A percentile compares a stretch with the other conserved stretches of the same genome.
These are phyloP conservation scores for Metschnikowia colocasiae DNA, from an alignment of 805 yeast genomes.

Conservation along the genomic window DNA sequence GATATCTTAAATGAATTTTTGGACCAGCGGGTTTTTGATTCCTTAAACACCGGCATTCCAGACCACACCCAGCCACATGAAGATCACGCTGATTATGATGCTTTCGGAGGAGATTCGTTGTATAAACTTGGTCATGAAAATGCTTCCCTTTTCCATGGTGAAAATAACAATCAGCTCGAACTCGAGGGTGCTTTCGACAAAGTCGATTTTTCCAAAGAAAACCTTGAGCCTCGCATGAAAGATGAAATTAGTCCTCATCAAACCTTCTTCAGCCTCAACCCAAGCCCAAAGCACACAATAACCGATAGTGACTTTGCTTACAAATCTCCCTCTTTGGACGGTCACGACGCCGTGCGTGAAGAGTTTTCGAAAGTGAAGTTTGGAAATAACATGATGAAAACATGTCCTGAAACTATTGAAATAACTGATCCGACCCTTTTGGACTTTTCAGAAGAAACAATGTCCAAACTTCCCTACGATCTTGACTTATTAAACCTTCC, in stretches of 20 bases:
- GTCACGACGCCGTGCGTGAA: slow-evolving; percentile 44
- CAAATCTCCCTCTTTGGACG: slow-evolving; percentile 19
- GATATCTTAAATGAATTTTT: slow-evolving; percentile 57
- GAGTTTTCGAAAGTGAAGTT: slow-evolving; percentile 52
- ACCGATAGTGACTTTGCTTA: slow-evolving; percentile 11
- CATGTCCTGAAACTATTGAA: slow-evolving; percentile 31
- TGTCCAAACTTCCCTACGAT: slow-evolving; percentile 44
- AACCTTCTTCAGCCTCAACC: slow-evolving; percentile 16
- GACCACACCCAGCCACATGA: slow-evolving; percentile 5
- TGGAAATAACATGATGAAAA: slow-evolving; percentile 42
- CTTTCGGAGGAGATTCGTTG: slow-evolving; percentile 7
- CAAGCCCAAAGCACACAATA: slow-evolving; percentile 19
- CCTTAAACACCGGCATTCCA: slow-evolving; percentile 21
- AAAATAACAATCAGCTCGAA: slow-evolving; percentile 3
- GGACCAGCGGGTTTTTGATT: slow-evolving; percentile 50
- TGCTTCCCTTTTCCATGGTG: slow-evolving; percentile 3
- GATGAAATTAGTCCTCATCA: slow-evolving; percentile 21
- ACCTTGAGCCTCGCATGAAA: slow-evolving; percentile 17
- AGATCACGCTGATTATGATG: slow-evolving; percentile 3
- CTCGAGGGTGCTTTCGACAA: neutral
- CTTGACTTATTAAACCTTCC: slow-evolving; percentile 65
- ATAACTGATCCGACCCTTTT: slow-evolving; percentile 32
- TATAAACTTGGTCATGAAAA: slow-evolving; percentile 5
- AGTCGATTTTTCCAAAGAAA: neutral
- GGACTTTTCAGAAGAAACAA: slow-evolving; percentile 36